Base-by-base conservation (phyloP, 164 flowering plant genomes). In the Macadamia integrifolia region DNA sequence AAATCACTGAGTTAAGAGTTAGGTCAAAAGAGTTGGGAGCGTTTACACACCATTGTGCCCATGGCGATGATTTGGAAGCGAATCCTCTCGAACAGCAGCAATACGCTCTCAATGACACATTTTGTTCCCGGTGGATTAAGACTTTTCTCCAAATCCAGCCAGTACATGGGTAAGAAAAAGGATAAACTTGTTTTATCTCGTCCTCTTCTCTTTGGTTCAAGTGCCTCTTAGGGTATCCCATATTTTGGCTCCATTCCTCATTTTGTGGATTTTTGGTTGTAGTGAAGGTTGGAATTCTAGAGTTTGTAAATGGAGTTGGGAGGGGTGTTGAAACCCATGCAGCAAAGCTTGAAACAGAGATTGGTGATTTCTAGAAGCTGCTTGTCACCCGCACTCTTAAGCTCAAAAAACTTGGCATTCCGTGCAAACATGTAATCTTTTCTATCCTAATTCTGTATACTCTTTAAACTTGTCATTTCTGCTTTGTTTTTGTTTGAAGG, bases 401-500 rank as follows among this genome's bases (percentile, higher is more conserved):
- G 91, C 93, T 93, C 68, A 91, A 87, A 85, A 84, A 91, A 68
- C 88, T 91, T 11, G 91, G 88, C 32, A 79, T 93, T 43, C 93
- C 95, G 59, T 88, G 92, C 85, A 84, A 90, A 74, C 92, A 93
- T 66, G 98, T 93, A 83, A 80, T 42, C 6, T 14, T 17, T 14
- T 14, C 6, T 59, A 56, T 52, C 46, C 6, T 44, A 15, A 6
- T 29, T 15, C 40, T 18, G 23, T 23, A 52, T 60, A 4, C 29
- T 61, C 9, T 30, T 3, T 30, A 9, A 23, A 12, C 14, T 18
- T 10, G 8, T 59, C 43, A 35, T 14, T 42, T 17, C 17, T 14
- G 14, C 64, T 56, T 43, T 13, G 11, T 30, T 7, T 35, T 62
- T 46, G 42, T 60, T 44, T 43, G n/a, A 43, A 13, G 56, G 46